These are phyloP conservation scores for Dacryopinax primogenitus DNA, from an alignment of 768 basidiomycete species.

Conservation along the genomic window DNA sequence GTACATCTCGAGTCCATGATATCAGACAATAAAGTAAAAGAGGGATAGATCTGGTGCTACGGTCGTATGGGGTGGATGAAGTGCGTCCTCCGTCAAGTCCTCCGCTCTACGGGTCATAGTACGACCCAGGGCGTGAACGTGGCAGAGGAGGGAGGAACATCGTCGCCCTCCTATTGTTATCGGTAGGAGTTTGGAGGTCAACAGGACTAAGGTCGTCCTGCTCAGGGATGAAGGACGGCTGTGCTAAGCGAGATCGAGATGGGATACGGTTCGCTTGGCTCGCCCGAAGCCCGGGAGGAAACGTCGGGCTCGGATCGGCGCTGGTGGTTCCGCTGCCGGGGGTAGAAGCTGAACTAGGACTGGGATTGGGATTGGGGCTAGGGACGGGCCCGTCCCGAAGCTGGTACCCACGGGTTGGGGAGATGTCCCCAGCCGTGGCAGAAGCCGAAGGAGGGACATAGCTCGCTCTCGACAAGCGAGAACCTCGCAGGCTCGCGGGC, in stretches of 20 bases:
- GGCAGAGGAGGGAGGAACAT: slow-evolving; percentile 6
- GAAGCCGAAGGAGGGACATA: background rate
- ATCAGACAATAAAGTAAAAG: background rate
- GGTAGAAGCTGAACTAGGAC: too few relatives aligned
- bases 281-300: slow-evolving; percentile 7
- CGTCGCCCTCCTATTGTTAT: background rate
- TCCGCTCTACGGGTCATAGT: background rate
- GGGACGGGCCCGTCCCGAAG: background rate
- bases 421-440: background rate
- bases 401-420: background rate
- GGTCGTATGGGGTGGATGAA: background rate
- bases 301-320: background rate
- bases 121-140: background rate
- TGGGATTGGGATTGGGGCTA: too few relatives aligned
- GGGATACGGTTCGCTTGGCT: background rate
- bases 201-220: background rate
- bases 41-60: background rate
- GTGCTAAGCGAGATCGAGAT: background rate
- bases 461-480: background rate
- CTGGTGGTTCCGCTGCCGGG: background rate
- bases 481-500: slow-evolving; percentile 2
- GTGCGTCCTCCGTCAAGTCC: slow-evolving; percentile 2
- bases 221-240: background rate
- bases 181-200: background rate
- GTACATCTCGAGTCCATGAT: background rate